These are phyloP conservation scores for Sporisorium scitamineum DNA, from an alignment of 1,284 basidiomycete species.

Conservation along the genomic window DNA sequence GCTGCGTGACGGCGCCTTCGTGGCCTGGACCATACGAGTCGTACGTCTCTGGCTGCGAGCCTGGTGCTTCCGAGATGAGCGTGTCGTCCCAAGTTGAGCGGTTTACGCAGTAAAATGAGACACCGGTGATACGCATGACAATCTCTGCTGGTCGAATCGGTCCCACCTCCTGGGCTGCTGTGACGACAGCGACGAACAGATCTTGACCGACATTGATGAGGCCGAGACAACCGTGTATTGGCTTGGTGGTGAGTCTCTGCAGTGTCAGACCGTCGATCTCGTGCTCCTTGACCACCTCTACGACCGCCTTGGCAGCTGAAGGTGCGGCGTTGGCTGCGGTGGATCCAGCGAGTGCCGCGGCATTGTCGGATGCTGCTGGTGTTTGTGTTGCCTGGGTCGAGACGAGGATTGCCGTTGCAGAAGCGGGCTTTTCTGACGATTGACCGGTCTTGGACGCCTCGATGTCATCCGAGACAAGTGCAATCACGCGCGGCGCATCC, in stretches of 20 bases:
- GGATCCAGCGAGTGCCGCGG: constrained; percentile 14
- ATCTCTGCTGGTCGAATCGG: constrained; percentile 46
- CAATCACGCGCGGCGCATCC: constrained; percentile 54
- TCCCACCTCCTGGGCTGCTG: constrained; percentile 52
- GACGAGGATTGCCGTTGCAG: constrained; percentile 37
- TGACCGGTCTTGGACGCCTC: background rate
- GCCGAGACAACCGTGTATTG: constrained; percentile 56
- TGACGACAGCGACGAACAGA: constrained; percentile 61
- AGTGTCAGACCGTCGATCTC: constrained; percentile 32
- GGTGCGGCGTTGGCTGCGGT: constrained; percentile 23
- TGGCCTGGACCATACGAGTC: constrained; percentile 35
- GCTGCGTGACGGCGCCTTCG: constrained; percentile 39
- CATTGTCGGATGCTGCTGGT: constrained; percentile 16
- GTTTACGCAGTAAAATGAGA: constrained; percentile 65
- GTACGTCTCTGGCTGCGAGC: constrained; percentile 43
- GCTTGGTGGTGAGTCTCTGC: constrained; percentile 35
- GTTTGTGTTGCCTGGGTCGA: constrained; percentile 26
- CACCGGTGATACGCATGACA: constrained; percentile 54
- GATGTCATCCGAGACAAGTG: constrained; percentile 38
- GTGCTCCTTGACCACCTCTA: constrained; percentile 49
- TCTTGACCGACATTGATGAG: constrained; percentile 64
- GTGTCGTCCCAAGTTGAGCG: constrained; percentile 59
- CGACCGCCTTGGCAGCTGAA: constrained; percentile 39
- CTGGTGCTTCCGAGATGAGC: constrained; percentile 29
- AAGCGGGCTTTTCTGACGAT: constrained; percentile 12